Conservation (phyloP, 2,329 filamentous ascomycete species). For the Zasmidium angulare region DNA sequence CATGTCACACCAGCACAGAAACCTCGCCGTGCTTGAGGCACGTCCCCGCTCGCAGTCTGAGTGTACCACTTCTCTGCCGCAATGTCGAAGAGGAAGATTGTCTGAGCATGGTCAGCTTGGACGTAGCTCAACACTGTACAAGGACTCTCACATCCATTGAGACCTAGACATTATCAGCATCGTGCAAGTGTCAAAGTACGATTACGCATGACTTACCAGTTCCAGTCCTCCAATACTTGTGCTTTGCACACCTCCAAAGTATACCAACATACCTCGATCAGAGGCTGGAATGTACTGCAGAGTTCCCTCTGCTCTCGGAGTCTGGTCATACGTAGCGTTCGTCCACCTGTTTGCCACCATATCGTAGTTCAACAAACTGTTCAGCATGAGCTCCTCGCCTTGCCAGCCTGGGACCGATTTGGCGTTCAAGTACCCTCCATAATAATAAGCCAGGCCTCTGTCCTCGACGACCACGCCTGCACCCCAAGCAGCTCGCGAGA, state of each 20-base stretch:
- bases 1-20: slow-evolving; percentile 64
- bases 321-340: slow-evolving; percentile 48
- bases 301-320: slow-evolving; percentile 58
- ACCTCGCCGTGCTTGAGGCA: slow-evolving; percentile 54
- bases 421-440: slow-evolving; percentile 63
- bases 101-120: slow-evolving; percentile 36
- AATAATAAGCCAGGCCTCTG: slow-evolving; percentile 48
- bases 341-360: slow-evolving; percentile 57
- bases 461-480: slow-evolving; percentile 53
- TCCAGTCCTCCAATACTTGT: slow-evolving; percentile 42
- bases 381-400: slow-evolving; percentile 47
- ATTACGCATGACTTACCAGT: slow-evolving; percentile 1
- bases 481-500: slow-evolving; percentile 53
- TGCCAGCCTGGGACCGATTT: slow-evolving; percentile 54
- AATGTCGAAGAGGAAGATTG: slow-evolving; percentile 62
- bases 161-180: slow-evolving; percentile 3
- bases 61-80: slow-evolving; percentile 60
- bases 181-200: slow-evolving; percentile 23
- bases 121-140: neutral
- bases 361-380: slow-evolving; percentile 57
- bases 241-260: slow-evolving; percentile 62
- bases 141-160: slow-evolving; percentile 35
- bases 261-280: slow-evolving; percentile 59
- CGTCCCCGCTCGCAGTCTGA: slow-evolving; percentile 56
- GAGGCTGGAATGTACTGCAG: slow-evolving; percentile 62